Evolutionary conservation across 2,329 filamentous ascomycete species (phyloP), one percentile per base, ranked within the genome.

Genomic region (Leptodontidium sp.): DNA sequence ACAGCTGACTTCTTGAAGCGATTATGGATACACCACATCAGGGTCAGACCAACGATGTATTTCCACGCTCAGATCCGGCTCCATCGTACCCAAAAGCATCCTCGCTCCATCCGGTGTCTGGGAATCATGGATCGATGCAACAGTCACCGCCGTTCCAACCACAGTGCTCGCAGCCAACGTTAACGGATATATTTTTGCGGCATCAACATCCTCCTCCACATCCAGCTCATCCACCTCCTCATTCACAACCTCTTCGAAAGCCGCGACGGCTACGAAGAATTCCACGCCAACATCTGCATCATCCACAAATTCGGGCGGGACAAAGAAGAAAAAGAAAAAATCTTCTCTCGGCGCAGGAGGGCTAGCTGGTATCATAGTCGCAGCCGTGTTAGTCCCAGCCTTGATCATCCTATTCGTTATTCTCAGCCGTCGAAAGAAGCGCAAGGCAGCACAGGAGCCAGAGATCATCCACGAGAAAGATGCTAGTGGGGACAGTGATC

Each of bases 31-130:
- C n/a, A 52, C 35, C 8, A 15, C n/a, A 29, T 47, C 53, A 9
- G 61, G 62, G 45, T 29, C 59, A 1, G 64, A 64, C 43, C 61
- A 29, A 14, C 61, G 67, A 55, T 71, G 69, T 32, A 67, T 68
- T 35, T 71, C 67, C 15, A 68, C 63, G 8, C 52, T 59, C 40
- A 58, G 21, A 38, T 21, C 43, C 2, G 61, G 61, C 35, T 63
- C 61, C 17, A 38, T 63, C n/a, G 45, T 63, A 14, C 61, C 61
- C 5, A 50, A 50, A 14, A 63, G 43, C 5, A 12, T 63, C 12
- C 12, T 32, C 29, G 47, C 32, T 8, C 32, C 61, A 24, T 26
- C 21, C 7, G 61, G 61, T 1, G 50, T 47, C 14, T 52, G 61
- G 61, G 26, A 50, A 8, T 63, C 61, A n/a, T 63, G 61, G 61